A percentile compares a stretch with the other conserved stretches of the same genome.
These are phyloP conservation scores for Trypanosoma scelopori DNA, from an alignment of 208 protist genomes.

Conservation along the genomic window DNA sequence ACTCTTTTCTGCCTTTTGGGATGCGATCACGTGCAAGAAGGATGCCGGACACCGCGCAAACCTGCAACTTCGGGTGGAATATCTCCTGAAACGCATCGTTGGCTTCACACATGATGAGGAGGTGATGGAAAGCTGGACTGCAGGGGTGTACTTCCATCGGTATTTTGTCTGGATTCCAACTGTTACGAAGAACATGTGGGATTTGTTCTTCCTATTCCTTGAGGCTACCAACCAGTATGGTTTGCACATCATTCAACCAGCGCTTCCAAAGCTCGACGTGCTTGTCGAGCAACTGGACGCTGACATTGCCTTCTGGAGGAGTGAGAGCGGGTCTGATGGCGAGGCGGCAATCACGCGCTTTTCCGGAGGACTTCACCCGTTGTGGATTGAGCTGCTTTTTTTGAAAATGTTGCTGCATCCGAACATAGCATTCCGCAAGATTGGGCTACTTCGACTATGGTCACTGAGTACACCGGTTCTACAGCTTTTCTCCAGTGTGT, in stretches of 20 bases:
- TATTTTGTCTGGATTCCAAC: constrained; percentile 50
- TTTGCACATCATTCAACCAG: constrained; percentile 79
- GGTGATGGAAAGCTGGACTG: constrained; percentile 18
- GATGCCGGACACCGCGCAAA: constrained; percentile 66
- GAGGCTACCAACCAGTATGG: constrained; percentile 84
- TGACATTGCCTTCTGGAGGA: constrained; percentile 11
- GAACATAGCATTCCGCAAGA: constrained; percentile 76
- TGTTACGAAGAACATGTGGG: constrained; percentile 44
- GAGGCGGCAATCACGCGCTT: constrained; percentile 1
- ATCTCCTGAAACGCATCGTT: constrained; percentile 86
- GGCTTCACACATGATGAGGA: constrained; percentile 48
- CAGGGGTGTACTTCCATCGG: constrained; percentile 31
- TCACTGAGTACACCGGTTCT: constrained; percentile 45
- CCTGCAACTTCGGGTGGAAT: constrained; percentile 73
- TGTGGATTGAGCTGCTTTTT: constrained; percentile 79
- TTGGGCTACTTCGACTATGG: constrained; percentile 66
- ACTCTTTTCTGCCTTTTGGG: constrained; percentile 43
- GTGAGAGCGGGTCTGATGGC: background rate
- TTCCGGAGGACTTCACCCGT: constrained; percentile 38
- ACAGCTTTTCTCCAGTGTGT: constrained; percentile 43
- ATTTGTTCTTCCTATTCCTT: constrained; percentile 76
- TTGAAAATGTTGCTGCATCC: constrained; percentile 81
- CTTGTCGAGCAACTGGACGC: constrained; percentile 40
- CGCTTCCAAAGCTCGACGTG: constrained; percentile 68
- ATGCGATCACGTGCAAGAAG: constrained; percentile 34